A percentile compares a stretch with the other conserved stretches of the same genome.
phyloP scores from a whole-genome alignment of 345 rosid genomes.

The Linum lewisii region DNA sequence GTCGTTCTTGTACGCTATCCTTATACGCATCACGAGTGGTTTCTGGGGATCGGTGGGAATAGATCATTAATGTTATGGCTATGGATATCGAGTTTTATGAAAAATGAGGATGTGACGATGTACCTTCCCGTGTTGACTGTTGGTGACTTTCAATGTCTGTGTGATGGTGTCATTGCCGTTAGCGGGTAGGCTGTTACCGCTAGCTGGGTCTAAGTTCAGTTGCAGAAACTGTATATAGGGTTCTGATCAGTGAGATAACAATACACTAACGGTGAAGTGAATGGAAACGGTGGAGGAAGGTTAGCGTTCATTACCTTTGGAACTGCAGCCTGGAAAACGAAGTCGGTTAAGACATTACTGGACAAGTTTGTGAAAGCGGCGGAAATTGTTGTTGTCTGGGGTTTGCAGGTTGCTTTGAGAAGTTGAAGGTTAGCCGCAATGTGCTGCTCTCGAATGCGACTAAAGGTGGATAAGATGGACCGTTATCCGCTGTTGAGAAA shows the following conservation, averaged over 20 bases:
- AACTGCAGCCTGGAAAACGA: constrained; percentile 94
- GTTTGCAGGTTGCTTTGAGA: constrained; percentile 70
- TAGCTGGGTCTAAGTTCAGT: constrained; percentile 88
- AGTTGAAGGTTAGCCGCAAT: constrained; percentile 64
- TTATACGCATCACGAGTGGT: constrained; percentile 81
- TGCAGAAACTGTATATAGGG: constrained; percentile 68
- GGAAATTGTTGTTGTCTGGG: constrained; percentile 50
- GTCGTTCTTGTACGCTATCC: constrained; percentile 79
- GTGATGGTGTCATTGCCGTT: constrained; percentile 48
- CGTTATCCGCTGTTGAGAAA: constrained; percentile 54
- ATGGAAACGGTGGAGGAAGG: constrained; percentile 4
- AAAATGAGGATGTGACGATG: neutral
- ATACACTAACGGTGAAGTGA: neutral
- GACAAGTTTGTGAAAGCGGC: constrained; percentile 79
- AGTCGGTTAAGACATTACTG: constrained; percentile 51
- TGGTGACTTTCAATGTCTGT: constrained; percentile 66
- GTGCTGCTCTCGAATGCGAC: constrained; percentile 81
- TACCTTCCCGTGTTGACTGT: constrained; percentile 99
- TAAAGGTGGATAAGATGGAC: constrained; percentile 59
- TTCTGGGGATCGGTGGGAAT: constrained; percentile 46
- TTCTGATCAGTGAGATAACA: neutral
- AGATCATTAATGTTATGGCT: neutral
- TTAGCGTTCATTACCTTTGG: constrained; percentile 96
- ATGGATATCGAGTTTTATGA: neutral
- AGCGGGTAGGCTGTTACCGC: constrained; percentile 59